phyloP scores from a whole-genome alignment of 495 filamentous ascomycete genomes.

The Hyaloscypha bicolor region DNA sequence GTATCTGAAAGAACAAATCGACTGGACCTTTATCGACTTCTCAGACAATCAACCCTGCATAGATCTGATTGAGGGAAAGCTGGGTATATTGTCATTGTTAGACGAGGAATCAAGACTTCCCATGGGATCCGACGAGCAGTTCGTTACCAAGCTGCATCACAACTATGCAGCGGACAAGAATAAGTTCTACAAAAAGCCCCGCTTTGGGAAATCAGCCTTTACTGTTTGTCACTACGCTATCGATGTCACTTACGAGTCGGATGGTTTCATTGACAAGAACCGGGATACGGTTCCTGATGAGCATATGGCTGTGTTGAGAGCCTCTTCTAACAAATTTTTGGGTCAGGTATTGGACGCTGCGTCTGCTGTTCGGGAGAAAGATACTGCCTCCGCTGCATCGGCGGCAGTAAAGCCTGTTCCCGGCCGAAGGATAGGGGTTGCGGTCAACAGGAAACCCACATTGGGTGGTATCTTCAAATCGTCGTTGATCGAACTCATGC shows the following conservation, averaged over 20 bases:
- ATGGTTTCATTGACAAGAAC: slow-evolving; percentile 99
- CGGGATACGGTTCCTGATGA: slow-evolving; percentile 98
- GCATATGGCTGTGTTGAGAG: slow-evolving; percentile 88
- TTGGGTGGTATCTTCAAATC: slow-evolving; percentile 98
- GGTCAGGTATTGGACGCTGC: slow-evolving; percentile 83
- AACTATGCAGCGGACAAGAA: slow-evolving; percentile 91
- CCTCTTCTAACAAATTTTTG: slow-evolving; percentile 85
- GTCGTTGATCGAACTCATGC: slow-evolving; percentile 96
- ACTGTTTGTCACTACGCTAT: slow-evolving; percentile 99
- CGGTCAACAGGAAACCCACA: slow-evolving; percentile 93
- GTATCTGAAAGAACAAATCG: slow-evolving; percentile 94
- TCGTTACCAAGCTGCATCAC: slow-evolving; percentile 96
- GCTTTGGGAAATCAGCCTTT: slow-evolving; percentile 96
- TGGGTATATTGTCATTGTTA: slow-evolving; percentile 88
- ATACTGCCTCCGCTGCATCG: slow-evolving; percentile 63
- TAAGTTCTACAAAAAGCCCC: slow-evolving; percentile 97
- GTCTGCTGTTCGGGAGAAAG: slow-evolving; percentile 85
- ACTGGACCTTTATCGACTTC: slow-evolving; percentile 99
- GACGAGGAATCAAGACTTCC: slow-evolving; percentile 96
- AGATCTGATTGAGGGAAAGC: slow-evolving; percentile 95
- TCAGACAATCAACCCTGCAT: slow-evolving; percentile 99
- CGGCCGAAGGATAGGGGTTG: slow-evolving; percentile 84
- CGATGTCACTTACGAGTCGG: slow-evolving; percentile 99
- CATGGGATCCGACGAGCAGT: slow-evolving; percentile 96
- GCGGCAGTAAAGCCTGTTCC: slow-evolving; percentile 70